A percentile compares a stretch with the other conserved stretches of the same genome.
These are phyloP conservation scores for Fusarium sambucinum DNA, from an alignment of 2,329 filamentous ascomycete species.

Conservation along the genomic window DNA sequence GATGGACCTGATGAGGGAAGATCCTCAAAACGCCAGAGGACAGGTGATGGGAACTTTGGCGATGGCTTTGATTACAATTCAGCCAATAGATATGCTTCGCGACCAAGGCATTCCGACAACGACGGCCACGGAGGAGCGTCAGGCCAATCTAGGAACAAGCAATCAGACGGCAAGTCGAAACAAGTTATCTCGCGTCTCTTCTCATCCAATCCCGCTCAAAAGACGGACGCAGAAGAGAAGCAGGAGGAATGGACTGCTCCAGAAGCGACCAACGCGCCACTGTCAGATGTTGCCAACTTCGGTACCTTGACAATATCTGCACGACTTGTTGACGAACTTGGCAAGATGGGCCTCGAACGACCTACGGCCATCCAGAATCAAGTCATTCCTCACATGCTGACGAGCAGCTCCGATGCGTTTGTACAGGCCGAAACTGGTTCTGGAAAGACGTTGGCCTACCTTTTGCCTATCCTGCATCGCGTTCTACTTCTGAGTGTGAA, in stretches of 20 bases:
- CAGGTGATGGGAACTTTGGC: constrained; percentile 32
- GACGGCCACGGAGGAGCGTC: constrained; percentile 32
- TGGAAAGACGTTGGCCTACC: constrained; percentile 96
- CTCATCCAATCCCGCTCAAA: constrained; percentile 84
- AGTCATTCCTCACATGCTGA: constrained; percentile 82
- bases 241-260: constrained; percentile 66
- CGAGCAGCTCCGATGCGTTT: constrained; percentile 89
- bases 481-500: constrained; percentile 80
- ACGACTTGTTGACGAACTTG: constrained; percentile 83
- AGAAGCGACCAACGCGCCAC: constrained; percentile 89
- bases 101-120: constrained; percentile 26
- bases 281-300: constrained; percentile 88
- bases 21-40: constrained; percentile 61
- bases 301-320: constrained; percentile 85
- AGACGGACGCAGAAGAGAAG: constrained; percentile 68
- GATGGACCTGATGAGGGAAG: constrained; percentile 50
- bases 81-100: constrained; percentile 19
- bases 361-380: constrained; percentile 96
- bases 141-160: constrained; percentile 41
- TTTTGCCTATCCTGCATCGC: constrained; percentile 90
- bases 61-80: constrained; percentile 36
- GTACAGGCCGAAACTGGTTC: constrained; percentile 97
- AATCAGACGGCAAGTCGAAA: constrained; percentile 47
- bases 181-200: constrained; percentile 92
- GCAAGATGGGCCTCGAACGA: constrained; percentile 88